phyloP scores from a whole-genome alignment of 768 basidiomycete genomes.

The Omphalotus guepiniiformis region DNA sequence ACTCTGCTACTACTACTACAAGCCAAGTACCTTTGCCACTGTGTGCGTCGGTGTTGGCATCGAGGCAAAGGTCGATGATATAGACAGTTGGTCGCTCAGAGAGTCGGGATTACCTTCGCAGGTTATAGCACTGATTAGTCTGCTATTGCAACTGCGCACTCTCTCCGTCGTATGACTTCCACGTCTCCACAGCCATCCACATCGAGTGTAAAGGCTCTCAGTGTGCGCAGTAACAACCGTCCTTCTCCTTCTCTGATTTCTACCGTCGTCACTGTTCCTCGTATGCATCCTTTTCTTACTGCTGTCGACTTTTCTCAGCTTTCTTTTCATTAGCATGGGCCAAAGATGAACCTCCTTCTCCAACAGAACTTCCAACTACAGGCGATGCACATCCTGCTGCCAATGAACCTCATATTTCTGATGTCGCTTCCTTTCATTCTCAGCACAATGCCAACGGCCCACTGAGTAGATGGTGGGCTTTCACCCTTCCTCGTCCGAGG shows the following conservation, averaged over 20 bases:
- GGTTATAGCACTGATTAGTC: no score
- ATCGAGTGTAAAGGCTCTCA: slow-evolving; percentile 30
- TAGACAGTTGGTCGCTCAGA: no score
- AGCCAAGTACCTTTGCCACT: neutral
- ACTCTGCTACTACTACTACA: neutral
- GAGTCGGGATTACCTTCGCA: no score
- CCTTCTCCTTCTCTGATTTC: slow-evolving; percentile 42
- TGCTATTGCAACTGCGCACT: no score
- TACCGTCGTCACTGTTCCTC: slow-evolving; percentile 64
- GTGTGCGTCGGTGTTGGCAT: neutral
- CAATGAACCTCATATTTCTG: slow-evolving; percentile 41
- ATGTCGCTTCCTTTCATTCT: slow-evolving; percentile 51
- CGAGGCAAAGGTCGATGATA: neutral
- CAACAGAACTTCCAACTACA: slow-evolving; percentile 39
- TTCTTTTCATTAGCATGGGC: slow-evolving; percentile 62
- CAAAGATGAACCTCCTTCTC: slow-evolving; percentile 76
- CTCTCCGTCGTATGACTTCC: slow-evolving; percentile 22
- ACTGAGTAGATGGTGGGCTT: slow-evolving; percentile 70
- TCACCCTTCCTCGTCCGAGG: slow-evolving; percentile 52
- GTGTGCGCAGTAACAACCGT: slow-evolving; percentile 27
- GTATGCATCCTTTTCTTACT: slow-evolving; percentile 36
- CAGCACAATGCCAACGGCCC: slow-evolving; percentile 26
- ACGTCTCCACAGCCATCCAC: slow-evolving; percentile 31
- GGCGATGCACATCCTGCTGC: slow-evolving; percentile 25
- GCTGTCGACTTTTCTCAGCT: slow-evolving; percentile 5